A percentile compares a stretch with the other conserved stretches of the same genome.
These are phyloP conservation scores for Epichloe aotearoae DNA, from an alignment of 2,329 filamentous ascomycete genomes.

Conservation along the genomic window DNA sequence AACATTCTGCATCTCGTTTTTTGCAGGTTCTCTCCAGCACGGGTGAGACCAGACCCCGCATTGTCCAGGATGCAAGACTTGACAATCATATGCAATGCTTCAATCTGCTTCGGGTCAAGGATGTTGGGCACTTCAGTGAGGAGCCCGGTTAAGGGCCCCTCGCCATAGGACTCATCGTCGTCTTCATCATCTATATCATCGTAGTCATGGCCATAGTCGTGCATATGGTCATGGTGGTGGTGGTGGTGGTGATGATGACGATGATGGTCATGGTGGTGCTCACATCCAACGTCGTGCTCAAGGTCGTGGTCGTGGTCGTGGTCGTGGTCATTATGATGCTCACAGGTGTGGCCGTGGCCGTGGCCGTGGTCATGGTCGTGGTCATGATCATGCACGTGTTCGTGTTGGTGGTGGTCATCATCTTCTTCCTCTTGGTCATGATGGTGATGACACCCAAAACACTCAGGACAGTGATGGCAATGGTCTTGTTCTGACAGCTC, in stretches of 20 bases:
- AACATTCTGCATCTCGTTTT: conserved; percentile 82
- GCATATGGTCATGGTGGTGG: conserved; percentile 21
- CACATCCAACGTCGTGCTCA: conserved; percentile 17
- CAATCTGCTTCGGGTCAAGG: conserved; percentile 85
- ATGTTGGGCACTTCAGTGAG: conserved; percentile 92
- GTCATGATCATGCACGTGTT: conserved; percentile 13
- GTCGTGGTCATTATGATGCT: conserved; percentile 19
- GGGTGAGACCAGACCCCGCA: conserved; percentile 54
- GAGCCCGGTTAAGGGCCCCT: conserved; percentile 68
- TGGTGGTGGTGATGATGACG: conserved; percentile 22
- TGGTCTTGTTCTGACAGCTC: conserved; percentile 25
- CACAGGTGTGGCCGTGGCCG: conserved; percentile 17
- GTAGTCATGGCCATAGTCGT: conserved; percentile 30
- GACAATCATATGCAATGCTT: conserved; percentile 92
- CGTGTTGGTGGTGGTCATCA: conserved; percentile 9
- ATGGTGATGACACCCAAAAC: conserved; percentile 14
- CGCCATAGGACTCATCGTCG: conserved; percentile 67
- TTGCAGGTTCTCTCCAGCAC: conserved; percentile 69
- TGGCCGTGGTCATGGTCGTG: conserved; percentile 13
- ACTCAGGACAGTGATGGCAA: conserved; percentile 21
- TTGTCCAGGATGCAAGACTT: conserved; percentile 86
- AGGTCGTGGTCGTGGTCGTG: conserved; percentile 15
- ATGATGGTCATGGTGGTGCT: conserved; percentile 11
- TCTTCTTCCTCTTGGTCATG: conserved; percentile 17
- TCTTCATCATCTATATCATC: conserved; percentile 51